A percentile compares a stretch with the other conserved stretches of the same genome.
Evolutionary conservation across 2,329 filamentous ascomycete genomes (phyloP).

Genomic region (Ceratocystis huliohia): DNA sequence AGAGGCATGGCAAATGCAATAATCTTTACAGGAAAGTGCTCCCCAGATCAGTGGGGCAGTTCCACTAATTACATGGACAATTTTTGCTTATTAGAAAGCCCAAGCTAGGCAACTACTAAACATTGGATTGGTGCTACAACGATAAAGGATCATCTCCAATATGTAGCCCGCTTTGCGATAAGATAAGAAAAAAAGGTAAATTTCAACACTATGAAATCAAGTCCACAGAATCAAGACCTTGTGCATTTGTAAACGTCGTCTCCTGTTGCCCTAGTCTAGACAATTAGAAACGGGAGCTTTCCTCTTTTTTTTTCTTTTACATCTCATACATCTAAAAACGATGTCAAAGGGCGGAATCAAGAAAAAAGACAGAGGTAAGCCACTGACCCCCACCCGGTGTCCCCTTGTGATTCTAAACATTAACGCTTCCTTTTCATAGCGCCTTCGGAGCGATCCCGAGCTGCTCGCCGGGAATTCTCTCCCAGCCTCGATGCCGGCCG

Average conservation of each 20-base stretch:
- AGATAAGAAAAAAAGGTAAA: conserved; percentile 17
- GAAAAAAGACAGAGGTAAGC: conserved; percentile 20
- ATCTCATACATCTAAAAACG: not conserved
- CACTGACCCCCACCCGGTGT: not conserved
- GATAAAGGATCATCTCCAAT: not conserved
- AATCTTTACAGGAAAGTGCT: not conserved
- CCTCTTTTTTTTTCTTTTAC: not conserved
- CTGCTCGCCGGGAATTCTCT: conserved; percentile 20
- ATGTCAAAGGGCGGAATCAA: conserved; percentile 21
- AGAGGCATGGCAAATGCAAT: not conserved
- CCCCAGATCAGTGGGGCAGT: not conserved
- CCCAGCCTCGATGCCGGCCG: conserved; percentile 17
- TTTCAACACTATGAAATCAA: not conserved
- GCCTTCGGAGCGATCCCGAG: conserved; percentile 18
- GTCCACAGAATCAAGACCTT: not conserved
- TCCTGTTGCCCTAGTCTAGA: not conserved
- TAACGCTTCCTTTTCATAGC: conserved; percentile 11
- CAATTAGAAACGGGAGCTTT: not conserved
- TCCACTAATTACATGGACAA: not conserved
- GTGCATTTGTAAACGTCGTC: not conserved
- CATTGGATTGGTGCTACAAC: too few relatives aligned
- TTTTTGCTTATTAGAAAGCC: not conserved
- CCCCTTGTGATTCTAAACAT: not conserved
- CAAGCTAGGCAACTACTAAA: not conserved
- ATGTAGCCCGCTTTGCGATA: conserved; percentile 12